Evolutionary conservation across 495 filamentous ascomycete species (phyloP).

Genomic region (Podospora pseudoanserina): DNA sequence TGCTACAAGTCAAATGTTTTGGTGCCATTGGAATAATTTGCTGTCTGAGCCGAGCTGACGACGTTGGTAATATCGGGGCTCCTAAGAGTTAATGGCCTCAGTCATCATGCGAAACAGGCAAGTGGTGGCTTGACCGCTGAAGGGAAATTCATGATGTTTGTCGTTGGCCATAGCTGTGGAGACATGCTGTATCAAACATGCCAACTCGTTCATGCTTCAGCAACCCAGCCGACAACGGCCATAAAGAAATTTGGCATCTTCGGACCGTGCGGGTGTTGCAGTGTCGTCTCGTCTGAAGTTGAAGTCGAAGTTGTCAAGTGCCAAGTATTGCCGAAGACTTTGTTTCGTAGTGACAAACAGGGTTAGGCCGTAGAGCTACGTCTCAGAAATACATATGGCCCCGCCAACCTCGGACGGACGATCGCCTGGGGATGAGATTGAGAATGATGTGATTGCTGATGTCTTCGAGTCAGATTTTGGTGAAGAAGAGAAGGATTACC

Average conservation of each 20-base stretch:
- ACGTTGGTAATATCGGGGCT: not conserved
- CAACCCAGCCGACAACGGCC: not conserved
- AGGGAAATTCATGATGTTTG: not conserved
- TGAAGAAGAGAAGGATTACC: constrained; percentile 4
- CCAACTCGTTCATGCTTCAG: not conserved
- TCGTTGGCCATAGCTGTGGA: not conserved
- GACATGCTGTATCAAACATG: not conserved
- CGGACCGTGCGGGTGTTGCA: not conserved
- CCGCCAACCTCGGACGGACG: not conserved
- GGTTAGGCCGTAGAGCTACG: constrained; percentile 14
- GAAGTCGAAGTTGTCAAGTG: constrained; percentile 9
- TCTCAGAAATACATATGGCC: constrained; percentile 27
- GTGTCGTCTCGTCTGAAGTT: constrained; percentile 11
- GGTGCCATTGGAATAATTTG: not conserved
- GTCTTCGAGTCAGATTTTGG: not conserved
- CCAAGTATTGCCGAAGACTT: constrained; percentile 16
- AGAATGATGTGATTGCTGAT: not conserved
- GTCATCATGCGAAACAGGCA: not conserved
- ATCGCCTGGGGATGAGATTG: not conserved
- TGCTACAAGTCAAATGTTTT: not conserved
- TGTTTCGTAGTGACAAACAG: constrained; percentile 11
- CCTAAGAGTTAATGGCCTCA: not conserved
- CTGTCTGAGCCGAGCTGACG: not conserved
- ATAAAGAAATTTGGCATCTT: not conserved
- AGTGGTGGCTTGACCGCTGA: not conserved